These are phyloP conservation scores for Colletotrichum brevisporum DNA, from an alignment of 2,329 filamentous ascomycete species.

Conservation along the genomic window DNA sequence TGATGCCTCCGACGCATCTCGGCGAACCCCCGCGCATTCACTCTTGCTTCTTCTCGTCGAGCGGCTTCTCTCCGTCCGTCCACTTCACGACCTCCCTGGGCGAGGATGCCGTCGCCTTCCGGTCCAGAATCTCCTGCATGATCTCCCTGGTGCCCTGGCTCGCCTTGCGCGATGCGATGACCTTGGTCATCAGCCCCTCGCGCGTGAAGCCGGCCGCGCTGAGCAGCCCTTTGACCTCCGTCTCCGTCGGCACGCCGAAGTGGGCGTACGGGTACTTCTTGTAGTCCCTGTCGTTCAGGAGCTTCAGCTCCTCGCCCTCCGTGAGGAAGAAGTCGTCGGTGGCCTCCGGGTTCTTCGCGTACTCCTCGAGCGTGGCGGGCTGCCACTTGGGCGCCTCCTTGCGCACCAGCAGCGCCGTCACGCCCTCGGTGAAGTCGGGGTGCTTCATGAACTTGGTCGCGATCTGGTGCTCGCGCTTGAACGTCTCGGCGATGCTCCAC, in stretches of 20 bases:
- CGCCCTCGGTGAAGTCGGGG: constrained; percentile 92
- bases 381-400: constrained; percentile 82
- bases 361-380: constrained; percentile 79
- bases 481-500: constrained; percentile 89
- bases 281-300: constrained; percentile 77
- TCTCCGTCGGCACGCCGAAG: constrained; percentile 82
- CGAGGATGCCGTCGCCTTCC: constrained; percentile 67
- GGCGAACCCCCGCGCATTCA: constrained; percentile 10
- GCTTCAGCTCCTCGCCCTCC: constrained; percentile 62
- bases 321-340: constrained; percentile 77
- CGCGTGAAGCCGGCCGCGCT: constrained; percentile 55
- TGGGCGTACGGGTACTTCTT: constrained; percentile 78
- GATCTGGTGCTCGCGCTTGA: constrained; percentile 87
- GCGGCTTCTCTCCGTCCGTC: constrained; percentile 42
- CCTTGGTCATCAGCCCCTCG: constrained; percentile 73
- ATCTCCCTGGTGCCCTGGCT: constrained; percentile 80
- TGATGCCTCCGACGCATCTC: constrained; percentile 7
- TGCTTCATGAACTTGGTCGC: constrained; percentile 91
- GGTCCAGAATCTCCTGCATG: constrained; percentile 75
- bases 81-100: constrained; percentile 57
- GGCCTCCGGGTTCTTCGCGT: constrained; percentile 69
- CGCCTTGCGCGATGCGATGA: constrained; percentile 70
- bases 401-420: constrained; percentile 83
- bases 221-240: constrained; percentile 66
- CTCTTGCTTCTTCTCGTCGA: neutral